Conservation (phyloP, 2,329 filamentous ascomycete species). For the Colletotrichum sp. region DNA sequence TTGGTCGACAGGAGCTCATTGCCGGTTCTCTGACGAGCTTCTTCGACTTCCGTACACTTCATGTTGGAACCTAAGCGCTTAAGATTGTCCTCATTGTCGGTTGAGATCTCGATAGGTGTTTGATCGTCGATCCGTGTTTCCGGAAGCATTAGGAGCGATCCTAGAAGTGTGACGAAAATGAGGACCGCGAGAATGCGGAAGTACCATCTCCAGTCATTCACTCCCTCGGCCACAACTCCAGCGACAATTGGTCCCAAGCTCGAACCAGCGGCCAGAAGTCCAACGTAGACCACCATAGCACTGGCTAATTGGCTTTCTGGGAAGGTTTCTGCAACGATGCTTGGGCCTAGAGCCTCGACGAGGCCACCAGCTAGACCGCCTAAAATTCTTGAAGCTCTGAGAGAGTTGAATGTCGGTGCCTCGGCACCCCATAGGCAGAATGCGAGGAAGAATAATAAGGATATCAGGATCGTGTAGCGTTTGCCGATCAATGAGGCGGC, state of each 20-base stretch:
- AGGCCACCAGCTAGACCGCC: conserved; percentile 20
- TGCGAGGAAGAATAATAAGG: conserved; percentile 21
- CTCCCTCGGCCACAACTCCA: conserved; percentile 11
- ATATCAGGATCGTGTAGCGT: conserved; percentile 24
- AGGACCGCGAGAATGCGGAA: conserved; percentile 17
- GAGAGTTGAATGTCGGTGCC: conserved; percentile 12
- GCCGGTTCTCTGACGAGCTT: neutral
- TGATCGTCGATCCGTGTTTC: conserved; percentile 15
- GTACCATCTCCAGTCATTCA: conserved; percentile 23
- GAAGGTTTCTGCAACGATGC: conserved; percentile 22
- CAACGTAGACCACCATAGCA: conserved; percentile 27
- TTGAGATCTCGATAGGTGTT: neutral
- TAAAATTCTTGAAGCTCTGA: conserved; percentile 11
- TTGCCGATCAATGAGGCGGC: conserved; percentile 22
- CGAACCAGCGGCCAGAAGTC: conserved; percentile 24
- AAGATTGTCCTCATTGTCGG: neutral
- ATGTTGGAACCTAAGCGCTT: neutral
- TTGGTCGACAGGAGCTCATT: neutral
- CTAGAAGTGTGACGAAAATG: conserved; percentile 21
- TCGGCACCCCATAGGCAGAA: conserved; percentile 22
- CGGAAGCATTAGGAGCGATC: conserved; percentile 22
- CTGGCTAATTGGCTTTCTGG: conserved; percentile 20
- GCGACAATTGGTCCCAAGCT: conserved; percentile 22
- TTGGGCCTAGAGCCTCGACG: conserved; percentile 23
- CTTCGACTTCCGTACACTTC: neutral